Evolutionary conservation across 1,284 basidiomycete genomes (phyloP).

Genomic region (Apiotrichum sp.): DNA sequence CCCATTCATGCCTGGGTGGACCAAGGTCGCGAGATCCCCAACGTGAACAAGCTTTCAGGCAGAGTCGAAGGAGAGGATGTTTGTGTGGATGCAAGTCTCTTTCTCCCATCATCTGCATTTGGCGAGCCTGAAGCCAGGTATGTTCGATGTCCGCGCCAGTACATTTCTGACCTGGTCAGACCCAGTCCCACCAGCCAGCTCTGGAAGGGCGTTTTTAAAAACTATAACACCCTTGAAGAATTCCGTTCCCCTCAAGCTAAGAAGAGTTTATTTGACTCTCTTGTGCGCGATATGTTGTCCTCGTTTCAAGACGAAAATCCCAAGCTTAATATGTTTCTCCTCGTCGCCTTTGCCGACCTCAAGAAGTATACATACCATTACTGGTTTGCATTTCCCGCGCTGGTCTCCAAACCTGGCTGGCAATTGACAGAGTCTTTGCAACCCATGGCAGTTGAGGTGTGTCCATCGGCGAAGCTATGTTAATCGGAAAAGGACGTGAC

Average conservation of each 20-base stretch:
- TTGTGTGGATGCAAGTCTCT: constrained; percentile 35
- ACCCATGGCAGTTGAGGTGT: neutral
- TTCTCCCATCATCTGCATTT: constrained; percentile 28
- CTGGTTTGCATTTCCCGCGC: constrained; percentile 95
- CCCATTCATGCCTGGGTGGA: constrained; percentile 64
- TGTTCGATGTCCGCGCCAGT: neutral
- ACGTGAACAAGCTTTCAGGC: constrained; percentile 45
- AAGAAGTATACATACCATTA: constrained; percentile 98
- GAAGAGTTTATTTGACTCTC: constrained; percentile 66
- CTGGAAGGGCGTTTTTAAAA: constrained; percentile 68
- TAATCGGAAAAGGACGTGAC: neutral
- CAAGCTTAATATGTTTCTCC: constrained; percentile 68
- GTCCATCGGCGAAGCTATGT: neutral
- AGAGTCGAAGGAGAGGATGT: constrained; percentile 6
- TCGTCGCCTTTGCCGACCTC: constrained; percentile 91
- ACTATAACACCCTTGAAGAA: constrained; percentile 94
- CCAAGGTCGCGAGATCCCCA: constrained; percentile 63
- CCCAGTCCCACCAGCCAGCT: constrained; percentile 49
- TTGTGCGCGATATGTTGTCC: constrained; percentile 51
- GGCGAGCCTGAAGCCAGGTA: constrained; percentile 11
- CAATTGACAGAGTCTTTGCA: constrained; percentile 52
- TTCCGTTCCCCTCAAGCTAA: constrained; percentile 82
- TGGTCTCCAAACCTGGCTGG: constrained; percentile 81
- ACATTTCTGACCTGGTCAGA: constrained; percentile 29
- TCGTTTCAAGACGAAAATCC: constrained; percentile 31